phyloP scores from a whole-genome alignment of 2,329 filamentous ascomycete genomes.

The Cytospora leucostoma region DNA sequence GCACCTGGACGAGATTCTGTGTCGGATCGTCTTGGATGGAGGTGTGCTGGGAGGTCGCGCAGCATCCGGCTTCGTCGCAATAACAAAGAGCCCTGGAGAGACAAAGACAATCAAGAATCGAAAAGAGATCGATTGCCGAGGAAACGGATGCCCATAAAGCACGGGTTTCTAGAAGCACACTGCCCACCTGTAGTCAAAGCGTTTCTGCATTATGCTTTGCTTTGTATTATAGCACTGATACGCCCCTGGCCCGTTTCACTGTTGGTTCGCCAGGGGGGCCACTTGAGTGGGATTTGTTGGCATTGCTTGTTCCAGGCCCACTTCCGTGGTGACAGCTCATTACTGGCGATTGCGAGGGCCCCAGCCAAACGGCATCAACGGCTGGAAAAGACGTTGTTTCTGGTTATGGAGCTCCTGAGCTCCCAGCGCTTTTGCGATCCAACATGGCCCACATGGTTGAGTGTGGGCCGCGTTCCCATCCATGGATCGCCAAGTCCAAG shows the following conservation, averaged over 20 bases:
- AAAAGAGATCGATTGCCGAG: neutral
- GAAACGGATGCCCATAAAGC: neutral
- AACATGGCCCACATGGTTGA: neutral
- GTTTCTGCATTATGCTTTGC: neutral
- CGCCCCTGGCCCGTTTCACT: constrained; percentile 18
- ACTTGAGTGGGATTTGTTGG: constrained; percentile 8
- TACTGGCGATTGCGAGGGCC: constrained; percentile 11
- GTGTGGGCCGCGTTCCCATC: neutral
- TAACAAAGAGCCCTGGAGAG: neutral
- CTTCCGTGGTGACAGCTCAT: constrained; percentile 21
- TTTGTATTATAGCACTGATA: neutral
- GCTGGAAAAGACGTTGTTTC: neutral
- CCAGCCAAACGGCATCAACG: neutral
- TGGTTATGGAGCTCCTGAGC: neutral
- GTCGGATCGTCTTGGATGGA: neutral
- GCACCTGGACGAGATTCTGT: neutral
- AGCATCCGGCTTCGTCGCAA: neutral
- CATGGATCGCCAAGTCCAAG: neutral
- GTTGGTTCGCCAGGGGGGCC: neutral
- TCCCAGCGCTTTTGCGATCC: neutral
- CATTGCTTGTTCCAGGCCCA: constrained; percentile 16
- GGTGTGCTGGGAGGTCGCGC: neutral
- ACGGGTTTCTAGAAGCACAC: neutral
- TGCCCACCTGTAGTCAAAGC: constrained; percentile 8
- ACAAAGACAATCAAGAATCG: neutral